Base-by-base conservation (phyloP, 495 filamentous ascomycete genomes). In the Durotheca rogersii region DNA sequence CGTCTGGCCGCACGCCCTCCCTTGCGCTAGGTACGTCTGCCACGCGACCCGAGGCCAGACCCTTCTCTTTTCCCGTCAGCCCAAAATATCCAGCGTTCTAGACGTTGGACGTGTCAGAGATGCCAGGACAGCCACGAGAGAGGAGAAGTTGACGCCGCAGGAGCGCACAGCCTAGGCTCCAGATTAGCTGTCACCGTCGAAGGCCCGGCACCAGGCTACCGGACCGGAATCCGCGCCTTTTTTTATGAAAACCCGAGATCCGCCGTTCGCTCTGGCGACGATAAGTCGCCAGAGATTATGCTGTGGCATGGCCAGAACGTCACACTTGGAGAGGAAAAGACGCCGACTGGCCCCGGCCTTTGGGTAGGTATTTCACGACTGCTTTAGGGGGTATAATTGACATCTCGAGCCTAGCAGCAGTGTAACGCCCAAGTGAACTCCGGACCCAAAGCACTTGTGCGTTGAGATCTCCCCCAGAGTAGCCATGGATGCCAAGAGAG, bases 101-200 rank as follows among this genome's bases (percentile, higher is more conserved):
- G 20, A 21, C 36, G 33, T 49, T 39, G 40, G 25, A 34, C 18
- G 29, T 20, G 11, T 50, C 25, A 45, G 41, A 53, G 40, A 40
- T 30, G 56, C 56, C 56, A 59, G 53, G 56, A 41, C 17, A 14
- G 1, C 53, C 40, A 50, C 56, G 50, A 59, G 31, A 51, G 31
- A 25, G 35, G 47, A 51, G 27, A 31, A 31, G 25, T n/a, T n/a
- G 30, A 16, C 35, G 34, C 41, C 20, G 10, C 45, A 50, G 40
- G 34, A 53, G 45, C 49, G n/a, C 45, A 50, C 50, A 50, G 42
- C 47, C 45, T 59, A 59, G 50, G 34, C 50, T 44, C 32, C 40
- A 41, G 17, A 15, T 45, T 40, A n/a, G 34, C 49, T 46, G 23
- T 4, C 4, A 17, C 44, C 25, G 31, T 45, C 50, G 41, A 50